Conservation (phyloP, 2,329 filamentous ascomycete species). For the Cladobotryum protrusum region DNA sequence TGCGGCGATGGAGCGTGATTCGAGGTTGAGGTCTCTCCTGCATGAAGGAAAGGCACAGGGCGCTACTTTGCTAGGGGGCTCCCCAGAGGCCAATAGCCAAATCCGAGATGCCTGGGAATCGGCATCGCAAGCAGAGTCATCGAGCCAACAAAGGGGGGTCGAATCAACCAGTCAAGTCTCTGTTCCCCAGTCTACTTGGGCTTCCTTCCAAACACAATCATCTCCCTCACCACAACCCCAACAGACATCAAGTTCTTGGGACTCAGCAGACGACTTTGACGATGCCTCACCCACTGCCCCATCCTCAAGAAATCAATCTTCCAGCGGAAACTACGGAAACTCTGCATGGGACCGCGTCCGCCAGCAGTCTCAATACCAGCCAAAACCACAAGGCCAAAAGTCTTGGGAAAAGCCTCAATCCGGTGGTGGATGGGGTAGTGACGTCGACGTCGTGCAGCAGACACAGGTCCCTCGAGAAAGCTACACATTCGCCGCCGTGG, state of each 20-base stretch:
- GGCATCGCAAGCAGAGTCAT: slow-evolving; percentile 11
- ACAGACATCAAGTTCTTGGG: slow-evolving; percentile 18
- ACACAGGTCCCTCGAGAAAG: slow-evolving; percentile 17
- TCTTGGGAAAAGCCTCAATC: slow-evolving; percentile 15
- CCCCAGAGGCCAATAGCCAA: slow-evolving; percentile 13
- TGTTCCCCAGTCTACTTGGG: slow-evolving; percentile 14
- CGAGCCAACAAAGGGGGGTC: slow-evolving; percentile 5
- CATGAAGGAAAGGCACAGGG: slow-evolving; percentile 15
- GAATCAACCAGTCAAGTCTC: slow-evolving; percentile 4
- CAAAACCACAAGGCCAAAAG: slow-evolving; percentile 15
- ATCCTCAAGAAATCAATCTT: slow-evolving; percentile 19
- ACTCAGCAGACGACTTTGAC: slow-evolving; percentile 25
- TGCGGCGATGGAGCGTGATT: slow-evolving; percentile 22
- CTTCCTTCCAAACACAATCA: not conserved
- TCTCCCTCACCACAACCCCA: slow-evolving; percentile 1
- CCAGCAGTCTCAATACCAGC: slow-evolving; percentile 28
- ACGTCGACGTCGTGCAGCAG: slow-evolving; percentile 21
- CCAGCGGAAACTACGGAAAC: slow-evolving; percentile 15
- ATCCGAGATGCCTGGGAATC: slow-evolving; percentile 14
- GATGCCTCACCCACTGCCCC: slow-evolving; percentile 40
- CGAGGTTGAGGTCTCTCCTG: slow-evolving; percentile 22
- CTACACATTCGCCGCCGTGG: slow-evolving; percentile 30
- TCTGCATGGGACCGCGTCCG: slow-evolving; percentile 43
- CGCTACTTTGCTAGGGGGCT: slow-evolving; percentile 10
- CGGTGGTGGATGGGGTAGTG: slow-evolving; percentile 14